These are phyloP conservation scores for Gremmenia infestans DNA, from an alignment of 2,329 filamentous ascomycete species.

Conservation along the genomic window DNA sequence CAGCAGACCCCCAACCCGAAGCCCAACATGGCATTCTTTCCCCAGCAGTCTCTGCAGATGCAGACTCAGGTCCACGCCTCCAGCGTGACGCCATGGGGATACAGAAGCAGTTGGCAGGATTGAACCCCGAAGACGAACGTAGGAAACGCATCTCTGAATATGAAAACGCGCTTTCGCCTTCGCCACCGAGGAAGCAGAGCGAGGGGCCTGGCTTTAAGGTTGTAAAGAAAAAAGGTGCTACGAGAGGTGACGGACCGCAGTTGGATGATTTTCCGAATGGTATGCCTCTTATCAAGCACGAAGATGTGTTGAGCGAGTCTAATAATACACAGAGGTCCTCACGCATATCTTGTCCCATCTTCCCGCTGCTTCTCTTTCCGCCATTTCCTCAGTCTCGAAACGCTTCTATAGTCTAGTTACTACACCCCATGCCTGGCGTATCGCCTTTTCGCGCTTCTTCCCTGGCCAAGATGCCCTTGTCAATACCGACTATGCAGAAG, in stretches of 20 bases:
- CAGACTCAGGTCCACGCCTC: conserved; percentile 26
- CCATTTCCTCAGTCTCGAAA: conserved; percentile 79
- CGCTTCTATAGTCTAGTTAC: conserved; percentile 84
- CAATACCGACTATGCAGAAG: conserved; percentile 37
- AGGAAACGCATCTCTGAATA: conserved; percentile 52
- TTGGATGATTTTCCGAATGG: conserved; percentile 71
- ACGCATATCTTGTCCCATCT: conserved; percentile 89
- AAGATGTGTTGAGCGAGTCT: conserved; percentile 11
- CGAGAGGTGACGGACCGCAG: conserved; percentile 19
- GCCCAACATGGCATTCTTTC: conserved; percentile 55
- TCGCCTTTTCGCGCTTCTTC: conserved; percentile 88
- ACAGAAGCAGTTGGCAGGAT: conserved; percentile 46
- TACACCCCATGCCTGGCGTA: conserved; percentile 87
- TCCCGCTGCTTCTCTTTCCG: conserved; percentile 75
- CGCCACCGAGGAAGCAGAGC: conserved; percentile 36
- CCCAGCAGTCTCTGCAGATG: conserved; percentile 32
- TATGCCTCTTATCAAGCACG: conserved; percentile 35
- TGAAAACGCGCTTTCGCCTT: conserved; percentile 52
- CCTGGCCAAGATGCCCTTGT: conserved; percentile 62
- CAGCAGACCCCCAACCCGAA: conserved; percentile 31
- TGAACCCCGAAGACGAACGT: conserved; percentile 40
- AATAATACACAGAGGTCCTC: conserved; percentile 65
- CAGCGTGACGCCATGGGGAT: conserved; percentile 39
- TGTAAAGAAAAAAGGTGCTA: conserved; percentile 39
- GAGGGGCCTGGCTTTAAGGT: conserved; percentile 51